These are phyloP conservation scores for Boletellus sp. DNA, from an alignment of 1,284 basidiomycete genomes.

Conservation along the genomic window DNA sequence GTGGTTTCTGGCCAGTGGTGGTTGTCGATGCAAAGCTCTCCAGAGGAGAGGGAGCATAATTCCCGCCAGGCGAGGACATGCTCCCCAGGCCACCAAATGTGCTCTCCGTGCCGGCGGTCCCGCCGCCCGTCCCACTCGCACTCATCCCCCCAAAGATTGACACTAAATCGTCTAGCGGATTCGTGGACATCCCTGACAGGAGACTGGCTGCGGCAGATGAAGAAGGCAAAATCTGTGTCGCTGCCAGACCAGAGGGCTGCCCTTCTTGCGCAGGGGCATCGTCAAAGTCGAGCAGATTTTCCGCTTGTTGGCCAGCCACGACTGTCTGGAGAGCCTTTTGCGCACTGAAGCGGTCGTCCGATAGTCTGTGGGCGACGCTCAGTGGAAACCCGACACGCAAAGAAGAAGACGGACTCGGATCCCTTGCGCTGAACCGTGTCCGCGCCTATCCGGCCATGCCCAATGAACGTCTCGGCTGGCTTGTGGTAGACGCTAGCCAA, in stretches of 20 bases:
- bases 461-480: slow-evolving; percentile 89
- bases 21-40: slow-evolving; percentile 15
- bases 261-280: slow-evolving; percentile 60
- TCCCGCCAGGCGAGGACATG: slow-evolving; percentile 9
- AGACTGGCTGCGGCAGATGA: slow-evolving; percentile 71
- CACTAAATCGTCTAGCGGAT: slow-evolving; percentile 88
- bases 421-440: slow-evolving; percentile 76
- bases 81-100: slow-evolving; percentile 13
- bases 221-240: slow-evolving; percentile 66
- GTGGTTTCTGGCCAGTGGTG: slow-evolving; percentile 29
- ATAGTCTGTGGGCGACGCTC: slow-evolving; percentile 33
- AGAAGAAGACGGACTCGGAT: slow-evolving; percentile 59
- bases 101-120: slow-evolving; percentile 1
- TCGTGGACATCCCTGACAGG: slow-evolving; percentile 68
- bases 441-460: slow-evolving; percentile 79
- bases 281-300: slow-evolving; percentile 94
- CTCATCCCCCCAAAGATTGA: slow-evolving; percentile 74
- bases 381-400: slow-evolving; percentile 4
- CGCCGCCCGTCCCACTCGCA: slow-evolving; percentile 10
- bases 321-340: slow-evolving; percentile 89
- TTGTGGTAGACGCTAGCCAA: slow-evolving; percentile 95
- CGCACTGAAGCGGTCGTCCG: slow-evolving; percentile 64
- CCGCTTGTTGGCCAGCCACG: slow-evolving; percentile 85
- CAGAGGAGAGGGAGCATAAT: slow-evolving; percentile 9
- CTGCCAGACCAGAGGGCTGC: slow-evolving; percentile 67